Base-by-base conservation (phyloP, 1,284 basidiomycete species). In the Pseudozyma tsukubaensis region DNA sequence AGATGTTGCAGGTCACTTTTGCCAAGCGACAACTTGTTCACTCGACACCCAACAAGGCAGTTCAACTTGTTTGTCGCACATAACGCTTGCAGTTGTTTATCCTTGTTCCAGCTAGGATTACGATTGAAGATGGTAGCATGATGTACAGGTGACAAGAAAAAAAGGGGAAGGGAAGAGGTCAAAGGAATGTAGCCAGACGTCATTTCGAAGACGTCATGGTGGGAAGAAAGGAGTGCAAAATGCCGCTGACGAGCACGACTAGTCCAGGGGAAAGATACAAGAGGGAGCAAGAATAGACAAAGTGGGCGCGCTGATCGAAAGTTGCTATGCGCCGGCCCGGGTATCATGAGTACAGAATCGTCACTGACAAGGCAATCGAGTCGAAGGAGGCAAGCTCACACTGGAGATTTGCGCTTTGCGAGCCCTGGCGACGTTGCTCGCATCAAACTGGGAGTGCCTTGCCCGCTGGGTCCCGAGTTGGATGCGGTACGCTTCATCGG, bases 401-500 rank as follows among this genome's bases (percentile, higher is more conserved):
- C 35, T 1, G 72, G 72, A 43, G 72, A 75, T 54, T 75, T 75
- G 40, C 72, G 59, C 48, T 75, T 75, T 19, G 62, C 48, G 9
- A 75, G 42, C 11, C 62, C 72, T 3, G 72, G 72, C 29, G 67
- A 70, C 0, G 59, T 63, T 13, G 66, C 12, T 7, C 70, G 72
- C 57, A 62, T 66, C 49, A 75, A 29, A 6, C 60, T 39, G 1
- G 72, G 72, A 32, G 72, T 75, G 9, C 67, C 63, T 19, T 75
- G 72, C 12, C 37, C 63, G 42, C 63, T 75, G 1, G 72, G 72
- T 19, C 75, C 69, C 9, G 73, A 76, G 42, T 70, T 72, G 29
- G 72, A 76, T 12, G 77, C 77, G 1, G 77, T 79, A 1, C 77
- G 68, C 53, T 77, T 77, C 69, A 77, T 43, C n/a, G 63, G 72